Percentiles rank a stretch among this genome's conserved stretches.
Conservation (phyloP, 139 green algal genomes). For the Trebouxia sp. region DNA sequence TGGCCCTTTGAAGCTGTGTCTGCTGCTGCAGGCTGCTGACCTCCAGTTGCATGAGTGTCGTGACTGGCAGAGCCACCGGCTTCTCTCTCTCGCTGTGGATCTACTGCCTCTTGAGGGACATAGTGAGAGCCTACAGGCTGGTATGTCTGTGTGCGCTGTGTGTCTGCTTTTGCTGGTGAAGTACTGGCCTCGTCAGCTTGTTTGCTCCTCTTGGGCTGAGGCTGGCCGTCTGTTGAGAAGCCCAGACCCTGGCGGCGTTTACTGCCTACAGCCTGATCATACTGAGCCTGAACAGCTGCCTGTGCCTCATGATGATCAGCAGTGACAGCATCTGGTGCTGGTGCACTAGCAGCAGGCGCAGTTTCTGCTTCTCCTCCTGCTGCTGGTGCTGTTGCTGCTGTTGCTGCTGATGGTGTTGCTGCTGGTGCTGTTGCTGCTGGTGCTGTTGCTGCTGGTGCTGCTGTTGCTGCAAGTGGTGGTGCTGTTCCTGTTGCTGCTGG, state of each 20-base stretch:
- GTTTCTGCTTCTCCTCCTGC: neutral
- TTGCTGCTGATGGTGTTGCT: neutral
- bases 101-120: neutral
- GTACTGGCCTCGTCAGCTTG: neutral
- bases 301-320: neutral
- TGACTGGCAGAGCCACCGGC: too few relatives aligned
- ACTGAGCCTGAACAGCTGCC: neutral
- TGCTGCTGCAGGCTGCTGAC: neutral
- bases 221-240: neutral
- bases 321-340: neutral
- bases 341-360: too few relatives aligned
- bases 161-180: too few relatives aligned
- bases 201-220: neutral
- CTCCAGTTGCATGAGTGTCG: neutral
- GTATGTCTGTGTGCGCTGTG: too few relatives aligned
- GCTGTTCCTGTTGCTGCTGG: neutral
- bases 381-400: neutral
- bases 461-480: neutral
- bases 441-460: neutral
- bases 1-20: neutral
- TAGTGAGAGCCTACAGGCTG: too few relatives aligned
- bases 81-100: neutral
- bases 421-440: neutral
- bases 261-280: neutral
- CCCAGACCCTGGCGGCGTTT: conserved; percentile 10